These are phyloP conservation scores for Neckera pumila DNA, from an alignment of 225 moss, liverwort and hornwort genomes.

Conservation along the genomic window DNA sequence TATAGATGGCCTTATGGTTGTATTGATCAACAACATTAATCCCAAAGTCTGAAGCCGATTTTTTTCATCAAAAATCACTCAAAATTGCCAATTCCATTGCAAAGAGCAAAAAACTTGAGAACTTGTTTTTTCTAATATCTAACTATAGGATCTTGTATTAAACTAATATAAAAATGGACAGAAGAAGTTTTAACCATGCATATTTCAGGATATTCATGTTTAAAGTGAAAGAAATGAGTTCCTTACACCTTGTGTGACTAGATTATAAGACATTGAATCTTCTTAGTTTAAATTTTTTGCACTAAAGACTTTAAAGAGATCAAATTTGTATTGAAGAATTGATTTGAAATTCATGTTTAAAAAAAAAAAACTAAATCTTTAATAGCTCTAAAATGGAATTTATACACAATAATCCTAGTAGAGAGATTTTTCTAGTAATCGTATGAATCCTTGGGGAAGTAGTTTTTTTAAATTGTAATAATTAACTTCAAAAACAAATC, in stretches of 20 bases:
- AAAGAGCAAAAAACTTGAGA: background rate
- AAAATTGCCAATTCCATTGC: background rate
- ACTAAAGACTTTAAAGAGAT: background rate
- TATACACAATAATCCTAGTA: no score
- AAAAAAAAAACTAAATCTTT: no score
- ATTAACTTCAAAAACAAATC: no score
- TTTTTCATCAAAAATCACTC: no score
- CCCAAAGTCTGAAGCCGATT: no score
- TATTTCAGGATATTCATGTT: background rate
- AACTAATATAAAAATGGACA: background rate
- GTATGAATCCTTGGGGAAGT: no score
- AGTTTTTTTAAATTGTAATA: no score
- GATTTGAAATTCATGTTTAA: background rate
- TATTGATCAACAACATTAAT: no score
- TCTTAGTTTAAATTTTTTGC: background rate
- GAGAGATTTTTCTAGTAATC: no score
- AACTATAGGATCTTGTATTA: background rate
- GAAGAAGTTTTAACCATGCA: fast-evolving
- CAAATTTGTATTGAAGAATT: background rate
- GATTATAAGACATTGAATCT: background rate
- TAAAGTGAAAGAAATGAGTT: background rate
- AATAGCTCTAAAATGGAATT: no score
- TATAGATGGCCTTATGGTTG: no score
- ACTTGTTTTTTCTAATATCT: background rate
- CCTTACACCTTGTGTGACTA: background rate